Conservation (phyloP, 179 eudicot genomes). For the Beta corolliflora region DNA sequence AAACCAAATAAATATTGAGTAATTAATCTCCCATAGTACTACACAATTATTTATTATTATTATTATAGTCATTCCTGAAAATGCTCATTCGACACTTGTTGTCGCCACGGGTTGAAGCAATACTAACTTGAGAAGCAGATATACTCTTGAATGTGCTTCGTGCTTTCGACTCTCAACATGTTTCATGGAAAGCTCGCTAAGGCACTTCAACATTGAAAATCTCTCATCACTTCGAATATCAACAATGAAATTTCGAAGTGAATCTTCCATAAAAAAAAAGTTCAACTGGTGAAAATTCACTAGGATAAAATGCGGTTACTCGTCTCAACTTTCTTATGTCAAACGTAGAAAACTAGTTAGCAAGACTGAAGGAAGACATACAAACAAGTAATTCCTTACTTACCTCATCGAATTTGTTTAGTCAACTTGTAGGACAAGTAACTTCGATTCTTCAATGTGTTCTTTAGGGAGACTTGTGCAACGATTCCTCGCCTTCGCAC, state of each 20-base stretch:
- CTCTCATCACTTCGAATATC: slow-evolving; percentile 12
- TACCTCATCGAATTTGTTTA: no score
- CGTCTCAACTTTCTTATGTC: not conserved
- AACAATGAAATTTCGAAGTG: not conserved
- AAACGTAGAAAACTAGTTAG: not conserved
- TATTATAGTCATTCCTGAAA: not conserved
- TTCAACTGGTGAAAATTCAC: not conserved
- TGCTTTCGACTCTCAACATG: not conserved
- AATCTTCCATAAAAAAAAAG: not conserved
- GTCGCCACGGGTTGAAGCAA: not conserved
- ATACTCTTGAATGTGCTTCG: not conserved
- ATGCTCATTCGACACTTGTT: not conserved
- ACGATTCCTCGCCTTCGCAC: no score
- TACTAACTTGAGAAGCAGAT: not conserved
- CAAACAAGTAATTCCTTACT: not conserved
- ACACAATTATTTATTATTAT: not conserved
- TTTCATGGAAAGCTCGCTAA: not conserved
- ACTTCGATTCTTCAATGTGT: no score
- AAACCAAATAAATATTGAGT: no score
- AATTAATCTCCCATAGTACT: no score
- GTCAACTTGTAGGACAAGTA: no score
- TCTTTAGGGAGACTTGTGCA: no score
- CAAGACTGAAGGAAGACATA: not conserved
- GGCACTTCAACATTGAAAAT: not conserved
- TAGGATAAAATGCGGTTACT: not conserved